Evolutionary conservation across 2,329 filamentous ascomycete genomes (phyloP), one percentile per base, ranked within the genome.

Genomic region (Ophiostoma piceae): DNA sequence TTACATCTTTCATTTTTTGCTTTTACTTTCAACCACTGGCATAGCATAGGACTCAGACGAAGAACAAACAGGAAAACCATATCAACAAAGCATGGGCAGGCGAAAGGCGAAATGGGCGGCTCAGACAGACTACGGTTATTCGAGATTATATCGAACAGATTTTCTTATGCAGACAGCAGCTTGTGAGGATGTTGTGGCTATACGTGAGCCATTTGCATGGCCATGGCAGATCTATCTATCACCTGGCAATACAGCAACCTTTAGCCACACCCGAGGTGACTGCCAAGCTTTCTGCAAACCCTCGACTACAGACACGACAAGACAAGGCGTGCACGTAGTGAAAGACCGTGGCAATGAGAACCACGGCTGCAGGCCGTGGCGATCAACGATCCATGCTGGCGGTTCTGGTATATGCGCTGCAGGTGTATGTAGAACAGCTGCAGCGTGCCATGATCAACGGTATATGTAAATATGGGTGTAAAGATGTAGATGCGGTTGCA

Each of bases 21-120:
- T 2, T 35, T 35, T 35, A 35, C 2, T 6, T 35, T 35, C 57
- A 57, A 41, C 39, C 39, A 57, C 6, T 47, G 19, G 57, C 57
- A 62, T 32, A 62, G 57, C 57, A 62, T 6, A 32, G 57, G 51
- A 14, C n/a, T 22, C 57, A 32, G 8, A 16, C 14, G 12, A 62
- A 62, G 9, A 12, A 62, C 57, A 62, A n/a, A 62, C 8, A 62
- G n/a, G 57, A 26, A 32, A 19, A 3, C 12, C n/a, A 62, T 8
- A 62, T 29, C 22, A 62, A 32, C 57, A 35, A 62, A 62, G 57
- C 57, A 62, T 62, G 57, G 57, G 12, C 57, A 32, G 57, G 57
- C 57, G 51, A 62, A 19, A 62, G 57, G 57, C 57, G 57, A 35
- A 62, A 22, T 11, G 51, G 51, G 3, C 51, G 51, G 51, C n/a